A percentile compares a stretch with the other conserved stretches of the same genome.
Evolutionary conservation across 2,329 filamentous ascomycete species (phyloP).

Genomic region (Aspergillus aculeatus): DNA sequence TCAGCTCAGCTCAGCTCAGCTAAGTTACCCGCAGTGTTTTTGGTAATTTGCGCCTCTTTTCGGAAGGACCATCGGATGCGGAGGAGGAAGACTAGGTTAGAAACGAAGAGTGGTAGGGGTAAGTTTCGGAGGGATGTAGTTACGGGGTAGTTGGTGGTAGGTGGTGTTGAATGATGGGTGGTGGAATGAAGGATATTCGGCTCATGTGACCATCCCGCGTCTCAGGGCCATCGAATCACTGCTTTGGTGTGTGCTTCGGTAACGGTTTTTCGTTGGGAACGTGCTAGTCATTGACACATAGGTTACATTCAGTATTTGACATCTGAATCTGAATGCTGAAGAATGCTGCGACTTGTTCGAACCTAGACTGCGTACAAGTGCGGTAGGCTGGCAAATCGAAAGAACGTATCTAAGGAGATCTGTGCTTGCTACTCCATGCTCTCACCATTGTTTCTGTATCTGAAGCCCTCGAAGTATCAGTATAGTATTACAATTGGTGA

Average conservation of each 20-base stretch:
- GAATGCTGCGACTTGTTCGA: not conserved
- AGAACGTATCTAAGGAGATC: not conserved
- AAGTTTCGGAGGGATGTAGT: not conserved
- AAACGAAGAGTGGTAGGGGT: not conserved
- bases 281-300: not conserved
- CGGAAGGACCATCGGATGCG: not conserved
- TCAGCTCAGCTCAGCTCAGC: too few relatives aligned
- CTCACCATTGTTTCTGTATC: not conserved
- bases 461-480: not conserved
- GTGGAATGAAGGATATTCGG: not conserved
- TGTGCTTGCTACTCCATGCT: not conserved
- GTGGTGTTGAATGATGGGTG: not conserved
- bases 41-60: not conserved
- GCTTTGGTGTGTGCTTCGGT: not conserved
- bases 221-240: not conserved
- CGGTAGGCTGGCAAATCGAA: not conserved
- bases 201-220: not conserved
- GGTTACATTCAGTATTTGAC: not conserved
- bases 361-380: not conserved
- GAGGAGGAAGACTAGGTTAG: not conserved
- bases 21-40: too few relatives aligned
- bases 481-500: not conserved
- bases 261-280: not conserved
- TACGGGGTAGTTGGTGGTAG: not conserved
- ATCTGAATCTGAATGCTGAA: not conserved